These are phyloP conservation scores for Rhizophagus prolifer DNA, from an alignment of 192 early-diverging fungal species.

Conservation along the genomic window DNA sequence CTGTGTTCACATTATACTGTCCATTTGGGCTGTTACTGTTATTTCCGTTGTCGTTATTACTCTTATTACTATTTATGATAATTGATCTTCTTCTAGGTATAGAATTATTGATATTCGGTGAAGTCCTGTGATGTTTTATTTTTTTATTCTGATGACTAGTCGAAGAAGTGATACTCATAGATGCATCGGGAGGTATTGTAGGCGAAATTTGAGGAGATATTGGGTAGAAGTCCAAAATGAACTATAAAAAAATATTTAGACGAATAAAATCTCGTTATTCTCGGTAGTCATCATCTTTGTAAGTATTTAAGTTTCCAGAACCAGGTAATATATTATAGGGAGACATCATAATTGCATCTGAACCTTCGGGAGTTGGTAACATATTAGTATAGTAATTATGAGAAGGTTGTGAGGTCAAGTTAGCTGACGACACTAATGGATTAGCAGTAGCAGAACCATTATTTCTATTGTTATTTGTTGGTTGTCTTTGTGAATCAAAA, in stretches of 20 bases:
- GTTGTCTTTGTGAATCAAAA: not conserved
- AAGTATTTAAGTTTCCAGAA: not conserved
- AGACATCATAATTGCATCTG: slow-evolving; percentile 11
- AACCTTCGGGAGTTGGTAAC: slow-evolving; percentile 19
- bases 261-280: not conserved
- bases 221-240: not conserved
- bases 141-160: not conserved
- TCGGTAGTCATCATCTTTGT: not conserved
- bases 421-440: not conserved
- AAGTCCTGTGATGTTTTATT: not conserved
- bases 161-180: not conserved
- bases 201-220: slow-evolving; percentile 14
- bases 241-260: not conserved
- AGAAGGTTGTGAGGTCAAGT: not conserved
- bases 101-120: not conserved
- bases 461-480: not conserved
- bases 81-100: not conserved
- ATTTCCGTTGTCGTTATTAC: not conserved
- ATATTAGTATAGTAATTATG: slow-evolving; percentile 3
- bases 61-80: not conserved
- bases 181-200: slow-evolving; percentile 7
- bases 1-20: not conserved
- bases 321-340: not conserved
- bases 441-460: not conserved
- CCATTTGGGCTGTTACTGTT: not conserved